A percentile compares a stretch with the other conserved stretches of the same genome.
Evolutionary conservation across 2,329 filamentous ascomycete genomes (phyloP).

Genomic region (Arthrinium puccinioides): DNA sequence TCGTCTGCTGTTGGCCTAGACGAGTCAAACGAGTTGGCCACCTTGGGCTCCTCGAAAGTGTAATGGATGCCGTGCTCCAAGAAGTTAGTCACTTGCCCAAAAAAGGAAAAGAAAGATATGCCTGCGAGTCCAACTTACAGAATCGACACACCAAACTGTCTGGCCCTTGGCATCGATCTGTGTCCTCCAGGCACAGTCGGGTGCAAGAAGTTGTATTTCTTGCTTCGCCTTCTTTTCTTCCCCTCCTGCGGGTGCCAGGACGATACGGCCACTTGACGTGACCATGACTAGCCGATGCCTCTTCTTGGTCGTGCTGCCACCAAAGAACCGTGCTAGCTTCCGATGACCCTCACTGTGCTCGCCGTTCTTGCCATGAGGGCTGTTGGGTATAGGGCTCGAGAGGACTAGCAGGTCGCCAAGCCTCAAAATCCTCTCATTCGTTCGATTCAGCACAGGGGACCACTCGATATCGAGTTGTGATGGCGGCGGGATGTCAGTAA

Average conservation of each 20-base stretch:
- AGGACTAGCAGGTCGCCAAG: conserved; percentile 85
- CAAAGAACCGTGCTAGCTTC: conserved; percentile 91
- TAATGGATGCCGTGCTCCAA: conserved; percentile 65
- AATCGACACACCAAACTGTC: conserved; percentile 85
- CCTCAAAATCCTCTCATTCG: conserved; percentile 90
- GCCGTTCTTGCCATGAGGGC: conserved; percentile 58
- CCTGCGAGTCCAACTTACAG: conserved; percentile 53
- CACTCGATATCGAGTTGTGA: conserved; percentile 97
- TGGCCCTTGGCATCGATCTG: conserved; percentile 82
- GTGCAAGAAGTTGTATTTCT: conserved; percentile 74
- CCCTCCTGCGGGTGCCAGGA: conserved; percentile 83
- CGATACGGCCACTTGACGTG: conserved; percentile 82
- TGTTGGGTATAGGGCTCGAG: conserved; percentile 69
- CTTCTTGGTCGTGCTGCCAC: conserved; percentile 85
- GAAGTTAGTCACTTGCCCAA: conserved; percentile 34
- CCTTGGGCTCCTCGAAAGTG: conserved; percentile 89
- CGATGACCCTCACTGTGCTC: conserved; percentile 70
- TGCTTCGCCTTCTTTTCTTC: conserved; percentile 94
- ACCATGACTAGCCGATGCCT: conserved; percentile 90
- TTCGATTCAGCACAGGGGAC: conserved; percentile 87
- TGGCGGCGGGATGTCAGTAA: conserved; percentile 93
- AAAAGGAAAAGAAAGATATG: conserved; percentile 7
- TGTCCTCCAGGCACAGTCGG: conserved; percentile 71
- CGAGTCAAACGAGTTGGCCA: conserved; percentile 46
- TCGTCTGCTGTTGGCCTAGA: conserved; percentile 69